A percentile compares a stretch with the other conserved stretches of the same genome.
These are phyloP conservation scores for Auriscalpium orientale DNA, from an alignment of 768 basidiomycete species.

Conservation along the genomic window DNA sequence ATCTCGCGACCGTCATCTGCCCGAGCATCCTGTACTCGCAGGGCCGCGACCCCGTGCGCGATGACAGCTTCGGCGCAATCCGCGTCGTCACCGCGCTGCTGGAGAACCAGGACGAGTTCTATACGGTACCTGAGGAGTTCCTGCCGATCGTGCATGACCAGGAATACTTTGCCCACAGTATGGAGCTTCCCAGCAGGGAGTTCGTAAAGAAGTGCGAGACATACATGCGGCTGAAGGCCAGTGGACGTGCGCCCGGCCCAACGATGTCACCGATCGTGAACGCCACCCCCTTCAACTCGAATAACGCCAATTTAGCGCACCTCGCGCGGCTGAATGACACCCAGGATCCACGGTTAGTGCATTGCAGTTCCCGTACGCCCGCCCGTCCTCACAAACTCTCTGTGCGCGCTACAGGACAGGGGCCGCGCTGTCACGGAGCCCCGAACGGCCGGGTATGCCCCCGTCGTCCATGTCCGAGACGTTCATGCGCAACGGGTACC, in stretches of 20 bases:
- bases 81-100: constrained; percentile 79
- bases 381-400: not conserved
- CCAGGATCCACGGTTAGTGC: constrained; percentile 10
- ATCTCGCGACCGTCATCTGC: constrained; percentile 94
- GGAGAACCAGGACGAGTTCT: constrained; percentile 93
- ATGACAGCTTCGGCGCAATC: constrained; percentile 89
- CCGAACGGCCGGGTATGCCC: constrained; percentile 1
- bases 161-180: constrained; percentile 80
- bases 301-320: constrained; percentile 13
- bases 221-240: constrained; percentile 69
- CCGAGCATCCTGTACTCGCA: constrained; percentile 96
- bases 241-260: constrained; percentile 41
- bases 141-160: constrained; percentile 80
- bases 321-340: constrained; percentile 9
- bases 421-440: constrained; percentile 1
- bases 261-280: constrained; percentile 29
- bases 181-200: constrained; percentile 91
- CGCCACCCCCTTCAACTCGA: constrained; percentile 34
- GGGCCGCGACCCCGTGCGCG: constrained; percentile 76
- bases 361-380: not conserved
- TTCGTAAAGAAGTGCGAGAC: constrained; percentile 93
- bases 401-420: not conserved
- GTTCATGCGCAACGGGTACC: constrained; percentile 12
- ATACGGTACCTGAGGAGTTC: constrained; percentile 90
- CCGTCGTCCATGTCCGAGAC: constrained; percentile 10